A percentile compares a stretch with the other conserved stretches of the same genome.
These are phyloP conservation scores for Penicillium sp. DNA, from an alignment of 2,329 filamentous ascomycete species.

Conservation along the genomic window DNA sequence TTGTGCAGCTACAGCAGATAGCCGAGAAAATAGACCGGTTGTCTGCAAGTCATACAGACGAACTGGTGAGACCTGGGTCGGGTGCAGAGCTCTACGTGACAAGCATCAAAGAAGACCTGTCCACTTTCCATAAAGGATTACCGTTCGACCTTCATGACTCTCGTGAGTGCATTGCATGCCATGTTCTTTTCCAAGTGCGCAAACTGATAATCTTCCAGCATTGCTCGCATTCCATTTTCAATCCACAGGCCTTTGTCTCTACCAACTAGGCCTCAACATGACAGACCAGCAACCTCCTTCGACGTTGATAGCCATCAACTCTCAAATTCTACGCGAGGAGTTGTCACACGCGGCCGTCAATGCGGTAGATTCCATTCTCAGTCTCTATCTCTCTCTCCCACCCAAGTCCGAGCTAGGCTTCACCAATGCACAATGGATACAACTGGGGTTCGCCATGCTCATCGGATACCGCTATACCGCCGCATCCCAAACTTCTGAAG, in stretches of 20 bases:
- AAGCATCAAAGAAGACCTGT: constrained; percentile 33
- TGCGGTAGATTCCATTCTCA: constrained; percentile 24
- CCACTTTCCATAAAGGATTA: constrained; percentile 32
- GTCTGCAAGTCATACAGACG: constrained; percentile 15
- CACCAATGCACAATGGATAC: constrained; percentile 44
- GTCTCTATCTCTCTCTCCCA: constrained; percentile 38
- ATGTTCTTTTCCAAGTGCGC: neutral
- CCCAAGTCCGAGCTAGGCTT: constrained; percentile 36
- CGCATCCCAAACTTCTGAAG: neutral
- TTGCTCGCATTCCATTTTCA: constrained; percentile 43
- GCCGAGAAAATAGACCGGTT: constrained; percentile 40
- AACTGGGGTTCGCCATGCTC: constrained; percentile 37
- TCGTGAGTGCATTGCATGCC: constrained; percentile 5
- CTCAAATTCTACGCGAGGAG: constrained; percentile 8
- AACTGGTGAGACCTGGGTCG: constrained; percentile 16
- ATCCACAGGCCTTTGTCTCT: constrained; percentile 42
- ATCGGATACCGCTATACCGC: constrained; percentile 14
- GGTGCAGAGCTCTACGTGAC: constrained; percentile 32
- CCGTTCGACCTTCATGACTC: constrained; percentile 20
- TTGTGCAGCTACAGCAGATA: constrained; percentile 40
- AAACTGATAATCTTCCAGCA: constrained; percentile 28
- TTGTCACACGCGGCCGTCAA: constrained; percentile 7
- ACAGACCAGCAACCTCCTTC: constrained; percentile 7
- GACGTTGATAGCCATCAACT: constrained; percentile 11
- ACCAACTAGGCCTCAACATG: constrained; percentile 38